Percentiles rank a stretch among this genome's conserved stretches.
Evolutionary conservation across 768 basidiomycete species (phyloP).

Genomic region (Daedaleopsis sinensis): DNA sequence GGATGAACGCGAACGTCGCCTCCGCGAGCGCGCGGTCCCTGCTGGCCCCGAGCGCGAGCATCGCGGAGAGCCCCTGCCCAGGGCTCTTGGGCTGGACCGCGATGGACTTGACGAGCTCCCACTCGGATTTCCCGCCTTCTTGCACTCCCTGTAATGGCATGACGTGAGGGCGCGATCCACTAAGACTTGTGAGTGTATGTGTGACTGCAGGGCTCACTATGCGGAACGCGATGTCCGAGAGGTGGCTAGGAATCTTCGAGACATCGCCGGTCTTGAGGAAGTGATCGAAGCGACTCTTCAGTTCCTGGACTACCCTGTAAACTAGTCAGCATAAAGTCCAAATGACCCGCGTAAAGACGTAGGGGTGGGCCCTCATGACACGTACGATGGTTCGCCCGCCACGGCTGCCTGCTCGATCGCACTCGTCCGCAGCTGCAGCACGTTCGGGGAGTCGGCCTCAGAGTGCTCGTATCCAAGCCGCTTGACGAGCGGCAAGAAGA

Average conservation of each 20-base stretch:
- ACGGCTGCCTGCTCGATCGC: constrained; percentile 63
- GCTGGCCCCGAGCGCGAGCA: constrained; percentile 49
- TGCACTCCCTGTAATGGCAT: constrained; percentile 59
- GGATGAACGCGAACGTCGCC: constrained; percentile 44
- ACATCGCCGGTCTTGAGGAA: constrained; percentile 76
- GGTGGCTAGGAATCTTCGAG: constrained; percentile 78
- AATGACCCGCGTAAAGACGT: too few relatives aligned
- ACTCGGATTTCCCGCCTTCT: constrained; percentile 75
- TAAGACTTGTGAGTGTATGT: too few relatives aligned
- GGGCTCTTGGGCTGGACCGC: constrained; percentile 76
- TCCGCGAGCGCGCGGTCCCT: constrained; percentile 41
- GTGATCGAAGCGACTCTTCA: constrained; percentile 68
- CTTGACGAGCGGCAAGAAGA: constrained; percentile 62
- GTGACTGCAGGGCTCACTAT: constrained; percentile 1
- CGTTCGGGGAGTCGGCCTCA: constrained; percentile 65
- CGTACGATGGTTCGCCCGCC: constrained; percentile 45
- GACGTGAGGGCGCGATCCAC: neutral
- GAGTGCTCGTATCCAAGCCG: constrained; percentile 78
- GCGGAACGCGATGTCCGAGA: constrained; percentile 61
- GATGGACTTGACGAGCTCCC: constrained; percentile 67
- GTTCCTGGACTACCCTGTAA: constrained; percentile 77
- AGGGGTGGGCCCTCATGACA: too few relatives aligned
- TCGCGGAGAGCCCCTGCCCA: constrained; percentile 66
- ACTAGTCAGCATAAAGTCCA: too few relatives aligned
- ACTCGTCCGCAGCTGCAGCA: constrained; percentile 70